A percentile compares a stretch with the other conserved stretches of the same genome.
These are phyloP conservation scores for Myrica gale DNA, from an alignment of 306 rosid genomes.

Conservation along the genomic window DNA sequence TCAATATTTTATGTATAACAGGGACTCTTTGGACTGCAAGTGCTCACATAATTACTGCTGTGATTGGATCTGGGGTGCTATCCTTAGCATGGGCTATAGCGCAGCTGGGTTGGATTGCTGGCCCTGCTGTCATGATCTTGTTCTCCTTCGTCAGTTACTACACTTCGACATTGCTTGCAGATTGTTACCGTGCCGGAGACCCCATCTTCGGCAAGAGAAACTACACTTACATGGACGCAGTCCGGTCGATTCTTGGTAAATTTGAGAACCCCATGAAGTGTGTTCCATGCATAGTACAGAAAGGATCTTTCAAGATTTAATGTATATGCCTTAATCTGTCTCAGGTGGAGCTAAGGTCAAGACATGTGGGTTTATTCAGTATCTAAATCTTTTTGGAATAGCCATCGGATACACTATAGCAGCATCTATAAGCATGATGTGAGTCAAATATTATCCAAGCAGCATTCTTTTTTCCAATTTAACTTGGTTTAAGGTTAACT, in stretches of 20 bases:
- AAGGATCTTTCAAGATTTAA: neutral
- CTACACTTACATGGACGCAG: constrained; percentile 53
- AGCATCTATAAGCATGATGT: constrained; percentile 61
- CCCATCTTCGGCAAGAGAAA: constrained; percentile 44
- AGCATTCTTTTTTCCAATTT: neutral
- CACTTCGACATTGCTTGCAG: constrained; percentile 42
- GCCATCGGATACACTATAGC: constrained; percentile 63
- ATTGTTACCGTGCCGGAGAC: constrained; percentile 50
- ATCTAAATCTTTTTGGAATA: constrained; percentile 49
- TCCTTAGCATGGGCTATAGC: constrained; percentile 69
- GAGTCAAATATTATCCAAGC: constrained; percentile 17
- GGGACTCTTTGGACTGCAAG: constrained; percentile 64
- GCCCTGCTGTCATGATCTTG: constrained; percentile 53
- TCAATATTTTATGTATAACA: constrained; percentile 8
- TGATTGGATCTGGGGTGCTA: constrained; percentile 63
- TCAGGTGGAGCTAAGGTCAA: constrained; percentile 49
- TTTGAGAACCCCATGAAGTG: neutral
- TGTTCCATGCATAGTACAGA: neutral
- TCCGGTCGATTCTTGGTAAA: constrained; percentile 56
- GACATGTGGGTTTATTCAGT: constrained; percentile 48
- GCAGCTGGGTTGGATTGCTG: constrained; percentile 67
- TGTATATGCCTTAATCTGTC: neutral
- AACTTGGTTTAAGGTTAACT: neutral
- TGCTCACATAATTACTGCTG: constrained; percentile 64
- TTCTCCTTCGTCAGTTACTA: constrained; percentile 41